Conservation (phyloP, 1,284 basidiomycete species). For the Rhodotorula sp. region DNA sequence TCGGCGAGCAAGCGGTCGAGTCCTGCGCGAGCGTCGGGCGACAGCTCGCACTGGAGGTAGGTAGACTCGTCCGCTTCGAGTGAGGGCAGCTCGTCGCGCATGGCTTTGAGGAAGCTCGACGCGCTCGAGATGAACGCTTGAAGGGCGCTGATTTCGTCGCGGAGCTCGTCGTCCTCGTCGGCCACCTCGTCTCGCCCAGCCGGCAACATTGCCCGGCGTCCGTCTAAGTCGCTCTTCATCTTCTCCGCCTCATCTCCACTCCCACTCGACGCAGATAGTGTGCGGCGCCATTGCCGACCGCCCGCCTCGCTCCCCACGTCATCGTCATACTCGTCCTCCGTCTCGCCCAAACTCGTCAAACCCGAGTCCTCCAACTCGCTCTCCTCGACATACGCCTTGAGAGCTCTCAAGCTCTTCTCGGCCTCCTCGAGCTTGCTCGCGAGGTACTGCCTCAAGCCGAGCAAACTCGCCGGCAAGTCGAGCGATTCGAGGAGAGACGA, state of each 20-base stretch:
- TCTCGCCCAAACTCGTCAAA: neutral
- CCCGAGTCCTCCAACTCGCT: constrained; percentile 3
- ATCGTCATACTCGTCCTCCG: constrained; percentile 1
- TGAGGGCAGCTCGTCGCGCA: constrained; percentile 31
- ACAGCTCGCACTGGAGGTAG: constrained; percentile 25
- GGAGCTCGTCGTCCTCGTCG: constrained; percentile 4
- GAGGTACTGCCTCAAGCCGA: constrained; percentile 21
- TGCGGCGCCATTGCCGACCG: no score
- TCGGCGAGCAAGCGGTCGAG: constrained; percentile 38
- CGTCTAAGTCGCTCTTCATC: neutral
- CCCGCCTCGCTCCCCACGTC: neutral
- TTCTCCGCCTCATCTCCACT: no score
- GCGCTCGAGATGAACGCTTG: constrained; percentile 29
- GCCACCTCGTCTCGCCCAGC: neutral
- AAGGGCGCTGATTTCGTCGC: constrained; percentile 26
- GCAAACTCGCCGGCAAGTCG: constrained; percentile 26
- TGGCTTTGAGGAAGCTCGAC: constrained; percentile 27
- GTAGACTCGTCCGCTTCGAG: constrained; percentile 5
- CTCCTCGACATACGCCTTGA: constrained; percentile 23
- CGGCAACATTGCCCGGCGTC: constrained; percentile 1
- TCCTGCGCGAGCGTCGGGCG: constrained; percentile 26
- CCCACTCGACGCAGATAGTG: no score
- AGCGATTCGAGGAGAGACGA: constrained; percentile 33
- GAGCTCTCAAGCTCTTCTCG: constrained; percentile 15
- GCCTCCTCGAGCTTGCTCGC: constrained; percentile 24